Base-by-base conservation (phyloP, 2,329 filamentous ascomycete genomes). In the Cladosporium sp. region DNA sequence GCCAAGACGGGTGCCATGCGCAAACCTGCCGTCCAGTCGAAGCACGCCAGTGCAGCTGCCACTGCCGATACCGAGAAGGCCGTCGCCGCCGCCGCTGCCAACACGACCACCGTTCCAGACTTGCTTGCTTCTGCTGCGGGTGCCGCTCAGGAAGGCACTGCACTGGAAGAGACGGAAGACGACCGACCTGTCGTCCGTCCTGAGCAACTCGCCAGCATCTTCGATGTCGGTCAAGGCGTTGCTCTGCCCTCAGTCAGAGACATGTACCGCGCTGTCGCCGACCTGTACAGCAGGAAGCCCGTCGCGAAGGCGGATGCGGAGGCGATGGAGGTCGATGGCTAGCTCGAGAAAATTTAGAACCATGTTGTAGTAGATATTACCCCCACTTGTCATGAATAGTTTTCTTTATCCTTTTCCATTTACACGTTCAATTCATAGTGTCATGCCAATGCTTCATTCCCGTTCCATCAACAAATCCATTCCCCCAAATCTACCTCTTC, bases 261-360 rank as follows among this genome's bases (percentile, higher is more conserved):
- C 55, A 79, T 89, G 71, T 90, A 91, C 64, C 83, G 85, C 66
- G 81, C 83, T 66, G 83, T 92, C 34, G 79, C 85, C 11, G 80
- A 74, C 4, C 64, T 88, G 56, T 82, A 86, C 64, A 78, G 80
- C 1, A 72, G 78, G 54, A 84, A 80, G 65, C 76, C 80, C 9
- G 32, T 36, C 34, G 45, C 45, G 8, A 48, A 41, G 37, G 45
- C 9, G 1, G n/a, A n/a, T n/a, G n/a, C n/a, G n/a, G 45, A 48
- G 45, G 45, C 45, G 45, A 48, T 48, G 45, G 45, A 48, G 37
- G 29, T 48, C 3, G 45, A 48, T 19, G 45, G 37, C 45, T 48
- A 48, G 45, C 22, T 27, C 22, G 9, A 27, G 9, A 27, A 9
- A 18, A 2, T n/a, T 19, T 15, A 27, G n/a, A n/a, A n/a, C n/a